Evolutionary conservation across 2,329 filamentous ascomycete species (phyloP).

Genomic region (Escovopsis sp.): DNA sequence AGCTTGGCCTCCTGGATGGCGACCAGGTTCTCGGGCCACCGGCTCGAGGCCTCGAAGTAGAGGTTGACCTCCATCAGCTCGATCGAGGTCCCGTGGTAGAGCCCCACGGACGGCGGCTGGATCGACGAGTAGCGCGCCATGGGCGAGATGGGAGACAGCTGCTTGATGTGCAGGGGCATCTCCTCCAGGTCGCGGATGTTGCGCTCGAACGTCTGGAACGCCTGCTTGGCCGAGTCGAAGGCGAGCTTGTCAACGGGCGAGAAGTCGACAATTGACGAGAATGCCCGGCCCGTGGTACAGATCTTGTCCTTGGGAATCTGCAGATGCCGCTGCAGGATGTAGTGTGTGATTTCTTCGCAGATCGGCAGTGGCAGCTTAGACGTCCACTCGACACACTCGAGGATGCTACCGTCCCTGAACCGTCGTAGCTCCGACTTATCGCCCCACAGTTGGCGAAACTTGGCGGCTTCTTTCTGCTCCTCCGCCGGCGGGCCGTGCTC

Average conservation of each 20-base stretch:
- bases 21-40: slow-evolving; percentile 83
- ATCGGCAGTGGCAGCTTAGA: slow-evolving; percentile 48
- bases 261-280: slow-evolving; percentile 31
- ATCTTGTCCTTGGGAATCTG: slow-evolving; percentile 40
- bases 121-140: slow-evolving; percentile 61
- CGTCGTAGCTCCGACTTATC: slow-evolving; percentile 82
- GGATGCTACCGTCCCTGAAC: slow-evolving; percentile 88
- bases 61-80: slow-evolving; percentile 62
- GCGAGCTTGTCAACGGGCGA: slow-evolving; percentile 33
- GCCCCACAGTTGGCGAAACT: slow-evolving; percentile 87
- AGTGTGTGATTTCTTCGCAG: slow-evolving; percentile 63
- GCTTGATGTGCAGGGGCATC: slow-evolving; percentile 74
- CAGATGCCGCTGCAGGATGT: slow-evolving; percentile 57
- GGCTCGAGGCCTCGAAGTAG: slow-evolving; percentile 82
- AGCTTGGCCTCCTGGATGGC: slow-evolving; percentile 91
- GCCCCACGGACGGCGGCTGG: slow-evolving; percentile 22
- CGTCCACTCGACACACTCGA: slow-evolving; percentile 81
- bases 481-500: slow-evolving; percentile 83
- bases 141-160: slow-evolving; percentile 58
- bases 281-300: slow-evolving; percentile 32
- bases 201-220: slow-evolving; percentile 58
- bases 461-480: slow-evolving; percentile 63
- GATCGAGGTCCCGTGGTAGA: slow-evolving; percentile 24
- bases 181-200: slow-evolving; percentile 65
- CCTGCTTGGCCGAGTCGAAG: slow-evolving; percentile 55